These are phyloP conservation scores for Nothophaeocryptopus gaeumannii DNA, from an alignment of 2,329 filamentous ascomycete genomes.

Conservation along the genomic window DNA sequence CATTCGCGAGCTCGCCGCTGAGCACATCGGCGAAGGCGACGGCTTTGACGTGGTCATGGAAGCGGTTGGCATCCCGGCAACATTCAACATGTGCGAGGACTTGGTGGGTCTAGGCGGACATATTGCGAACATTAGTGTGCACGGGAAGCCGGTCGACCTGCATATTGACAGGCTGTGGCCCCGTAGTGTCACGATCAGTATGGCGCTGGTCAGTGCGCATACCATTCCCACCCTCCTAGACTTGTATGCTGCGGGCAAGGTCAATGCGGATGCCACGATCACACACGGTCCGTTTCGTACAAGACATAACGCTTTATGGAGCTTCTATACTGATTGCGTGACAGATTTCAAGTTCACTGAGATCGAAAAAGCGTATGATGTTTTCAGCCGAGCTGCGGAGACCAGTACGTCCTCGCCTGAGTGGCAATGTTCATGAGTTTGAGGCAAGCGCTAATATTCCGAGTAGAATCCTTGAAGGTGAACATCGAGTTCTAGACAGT, in stretches of 20 bases:
- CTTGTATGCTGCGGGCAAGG: slow-evolving; percentile 24
- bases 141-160: slow-evolving; percentile 53
- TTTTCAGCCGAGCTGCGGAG: slow-evolving; percentile 27
- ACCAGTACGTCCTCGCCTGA: slow-evolving; percentile 6
- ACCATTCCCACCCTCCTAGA: slow-evolving; percentile 29
- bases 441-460: too few relatives aligned
- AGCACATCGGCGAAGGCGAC: slow-evolving; percentile 46
- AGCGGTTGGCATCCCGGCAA: slow-evolving; percentile 54
- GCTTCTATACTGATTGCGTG: neutral
- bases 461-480: slow-evolving; percentile 24
- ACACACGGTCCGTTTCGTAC: slow-evolving; percentile 22
- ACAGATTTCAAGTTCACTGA: slow-evolving; percentile 29
- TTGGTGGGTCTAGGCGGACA: slow-evolving; percentile 54
- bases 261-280: slow-evolving; percentile 25
- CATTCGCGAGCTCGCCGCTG: slow-evolving; percentile 39
- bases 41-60: slow-evolving; percentile 60
- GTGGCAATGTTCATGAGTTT: too few relatives aligned
- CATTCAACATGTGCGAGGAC: slow-evolving; percentile 53
- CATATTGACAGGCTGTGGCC: slow-evolving; percentile 56
- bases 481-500: slow-evolving; percentile 22
- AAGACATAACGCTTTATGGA: neutral
- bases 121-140: slow-evolving; percentile 59
- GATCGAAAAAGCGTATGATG: slow-evolving; percentile 29
- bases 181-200: slow-evolving; percentile 40
- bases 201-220: slow-evolving; percentile 28